A percentile compares a stretch with the other conserved stretches of the same genome.
These are phyloP conservation scores for Russula vinacea DNA, from an alignment of 768 basidiomycete species.

Conservation along the genomic window DNA sequence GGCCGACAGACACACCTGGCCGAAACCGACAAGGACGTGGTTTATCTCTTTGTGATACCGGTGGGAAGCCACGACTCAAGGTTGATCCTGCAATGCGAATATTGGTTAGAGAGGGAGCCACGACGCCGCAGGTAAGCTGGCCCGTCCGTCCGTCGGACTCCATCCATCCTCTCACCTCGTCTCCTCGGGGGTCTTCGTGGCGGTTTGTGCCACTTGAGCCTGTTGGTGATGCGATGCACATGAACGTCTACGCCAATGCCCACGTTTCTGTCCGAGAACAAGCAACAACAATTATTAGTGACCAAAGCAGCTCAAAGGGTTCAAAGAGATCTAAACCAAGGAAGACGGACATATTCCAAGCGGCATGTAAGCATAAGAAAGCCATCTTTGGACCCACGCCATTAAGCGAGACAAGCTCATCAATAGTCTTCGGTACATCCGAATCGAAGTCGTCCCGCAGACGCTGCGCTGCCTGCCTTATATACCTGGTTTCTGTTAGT, in stretches of 20 bases:
- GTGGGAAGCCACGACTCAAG: constrained; percentile 81
- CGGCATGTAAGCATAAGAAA: constrained; percentile 76
- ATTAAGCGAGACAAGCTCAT: constrained; percentile 79
- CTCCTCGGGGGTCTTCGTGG: constrained; percentile 85
- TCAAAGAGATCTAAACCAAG: background rate
- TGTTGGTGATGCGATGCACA: constrained; percentile 92
- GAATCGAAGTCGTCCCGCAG: constrained; percentile 70
- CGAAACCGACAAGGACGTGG: constrained; percentile 78
- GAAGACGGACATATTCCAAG: constrained; percentile 70
- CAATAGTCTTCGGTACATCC: constrained; percentile 86
- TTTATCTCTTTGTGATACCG: constrained; percentile 72
- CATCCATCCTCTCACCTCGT: constrained; percentile 59
- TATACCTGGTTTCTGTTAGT: constrained; percentile 48
- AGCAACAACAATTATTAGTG: background rate
- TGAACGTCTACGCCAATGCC: constrained; percentile 97
- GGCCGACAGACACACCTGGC: constrained; percentile 52
- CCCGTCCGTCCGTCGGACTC: no score
- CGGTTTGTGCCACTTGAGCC: constrained; percentile 86
- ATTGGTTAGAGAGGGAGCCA: background rate
- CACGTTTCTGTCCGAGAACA: constrained; percentile 51
- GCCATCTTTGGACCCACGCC: constrained; percentile 99
- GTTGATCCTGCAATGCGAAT: constrained; percentile 51
- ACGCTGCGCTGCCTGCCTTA: constrained; percentile 67
- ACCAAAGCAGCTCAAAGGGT: background rate
- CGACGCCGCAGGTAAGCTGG: background rate